Evolutionary conservation across 2,329 filamentous ascomycete species (phyloP).

Genomic region (Fusarium haematococcum): DNA sequence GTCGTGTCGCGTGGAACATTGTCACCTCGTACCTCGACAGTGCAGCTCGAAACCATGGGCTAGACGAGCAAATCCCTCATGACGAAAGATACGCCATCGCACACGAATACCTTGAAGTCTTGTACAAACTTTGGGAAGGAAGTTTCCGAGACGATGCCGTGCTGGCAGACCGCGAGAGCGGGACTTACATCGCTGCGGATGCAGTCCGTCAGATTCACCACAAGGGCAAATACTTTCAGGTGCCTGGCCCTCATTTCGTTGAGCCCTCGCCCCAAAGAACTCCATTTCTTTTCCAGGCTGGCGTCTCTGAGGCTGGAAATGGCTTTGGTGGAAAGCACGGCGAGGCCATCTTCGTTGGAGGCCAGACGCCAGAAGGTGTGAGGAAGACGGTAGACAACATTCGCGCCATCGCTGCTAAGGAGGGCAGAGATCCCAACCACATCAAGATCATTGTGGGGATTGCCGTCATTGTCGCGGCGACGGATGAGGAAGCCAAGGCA

Average conservation of each 20-base stretch:
- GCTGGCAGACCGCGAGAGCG: not conserved
- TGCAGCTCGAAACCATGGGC: constrained; percentile 47
- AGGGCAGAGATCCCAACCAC: not conserved
- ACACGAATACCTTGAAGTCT: not conserved
- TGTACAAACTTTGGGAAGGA: not conserved
- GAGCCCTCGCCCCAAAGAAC: constrained; percentile 42
- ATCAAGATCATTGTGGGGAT: constrained; percentile 6
- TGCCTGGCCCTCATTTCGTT: constrained; percentile 56
- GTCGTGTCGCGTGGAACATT: constrained; percentile 60
- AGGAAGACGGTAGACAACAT: constrained; percentile 3
- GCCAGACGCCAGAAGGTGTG: not conserved
- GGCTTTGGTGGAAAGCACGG: not conserved
- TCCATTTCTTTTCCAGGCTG: not conserved
- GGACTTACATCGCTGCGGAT: constrained; percentile 47
- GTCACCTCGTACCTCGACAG: constrained; percentile 61
- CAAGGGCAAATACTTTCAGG: constrained; percentile 38
- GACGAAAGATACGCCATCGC: not conserved
- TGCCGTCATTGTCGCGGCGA: not conserved
- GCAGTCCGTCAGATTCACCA: constrained; percentile 54
- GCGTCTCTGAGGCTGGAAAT: not conserved
- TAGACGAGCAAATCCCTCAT: not conserved
- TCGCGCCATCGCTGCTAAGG: not conserved
- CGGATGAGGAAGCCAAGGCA: not conserved
- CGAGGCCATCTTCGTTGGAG: not conserved
- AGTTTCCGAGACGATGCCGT: not conserved